Evolutionary conservation across 257 asterid genomes (phyloP), one percentile per base, ranked within the genome.

Genomic region (Scutellaria minor): DNA sequence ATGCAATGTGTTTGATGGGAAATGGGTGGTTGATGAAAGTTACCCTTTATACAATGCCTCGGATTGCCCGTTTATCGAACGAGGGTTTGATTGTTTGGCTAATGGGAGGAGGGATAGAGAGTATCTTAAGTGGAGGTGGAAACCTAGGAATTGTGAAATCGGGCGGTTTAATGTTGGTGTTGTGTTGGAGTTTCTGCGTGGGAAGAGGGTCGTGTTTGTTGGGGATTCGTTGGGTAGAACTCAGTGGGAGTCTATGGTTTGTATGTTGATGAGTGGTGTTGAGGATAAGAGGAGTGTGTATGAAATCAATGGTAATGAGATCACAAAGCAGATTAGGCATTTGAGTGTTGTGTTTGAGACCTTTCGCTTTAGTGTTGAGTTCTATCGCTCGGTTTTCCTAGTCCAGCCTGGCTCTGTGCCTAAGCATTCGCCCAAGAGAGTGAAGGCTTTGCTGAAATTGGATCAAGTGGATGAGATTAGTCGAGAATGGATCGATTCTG

Each of bases 181-280:
- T 31, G 78, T 81, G n/a, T 82, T 89, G 92, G 85, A 88, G 79
- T 79, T 51, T 68, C 96, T 93, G 72, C 80, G 96, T 9, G 96
- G 96, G 64, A 89, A 88, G 81, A 83, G 96, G 84, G 73, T 91
- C 37, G 97, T 93, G 2, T 93, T 93, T 69, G 96, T 93, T 63
- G 98, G 98, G 5, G 98, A 93, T 79, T 93, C 98, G 1, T 72
- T 93, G 87, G 81, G 97, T 75, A 79, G 97, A 56, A 93, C 96
- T 15, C 98, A 93, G 35, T 93, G 98, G 97, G 98, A 93, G 73
- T 93, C 98, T 8, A 86, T 91, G 96, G 78, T 91, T 59, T 93
- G 98, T 70, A 86, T 91, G 94, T 79, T 93, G 35, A 91, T 89
- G 97, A 84, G 81, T 47, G 97, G 96, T 7, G 78, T 93, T 12